Evolutionary conservation across 2,329 filamentous ascomycete species (phyloP).

Genomic region (Bipolaris victoriae): DNA sequence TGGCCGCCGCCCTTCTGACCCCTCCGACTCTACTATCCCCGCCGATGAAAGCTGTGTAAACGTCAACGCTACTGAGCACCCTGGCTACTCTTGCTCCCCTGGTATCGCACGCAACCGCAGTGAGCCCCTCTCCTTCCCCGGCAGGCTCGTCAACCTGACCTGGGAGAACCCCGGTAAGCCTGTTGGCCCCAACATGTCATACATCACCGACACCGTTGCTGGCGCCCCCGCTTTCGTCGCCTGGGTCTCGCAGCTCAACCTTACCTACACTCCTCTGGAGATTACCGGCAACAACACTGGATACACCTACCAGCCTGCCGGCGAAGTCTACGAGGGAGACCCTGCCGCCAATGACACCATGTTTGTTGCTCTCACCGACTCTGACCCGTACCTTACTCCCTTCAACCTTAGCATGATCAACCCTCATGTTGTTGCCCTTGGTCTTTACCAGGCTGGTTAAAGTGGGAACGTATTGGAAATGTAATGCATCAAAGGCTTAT

Average conservation of each 20-base stretch:
- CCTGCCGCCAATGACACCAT: slow-evolving; percentile 78
- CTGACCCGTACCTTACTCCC: slow-evolving; percentile 70
- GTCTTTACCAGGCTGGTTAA: slow-evolving; percentile 79
- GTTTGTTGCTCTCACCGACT: slow-evolving; percentile 77
- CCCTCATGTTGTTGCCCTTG: slow-evolving; percentile 75
- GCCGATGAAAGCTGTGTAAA: slow-evolving; percentile 63
- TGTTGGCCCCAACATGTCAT: slow-evolving; percentile 82
- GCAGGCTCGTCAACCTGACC: slow-evolving; percentile 70
- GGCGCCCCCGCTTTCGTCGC: slow-evolving; percentile 69
- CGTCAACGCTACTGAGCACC: slow-evolving; percentile 59
- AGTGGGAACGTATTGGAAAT: slow-evolving; percentile 32
- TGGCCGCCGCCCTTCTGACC: slow-evolving; percentile 63
- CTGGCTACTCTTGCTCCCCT: slow-evolving; percentile 65
- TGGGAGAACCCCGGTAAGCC: slow-evolving; percentile 74
- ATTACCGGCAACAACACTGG: slow-evolving; percentile 68
- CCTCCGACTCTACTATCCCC: slow-evolving; percentile 56
- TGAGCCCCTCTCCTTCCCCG: slow-evolving; percentile 74
- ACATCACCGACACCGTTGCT: slow-evolving; percentile 68
- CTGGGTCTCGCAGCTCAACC: slow-evolving; percentile 75
- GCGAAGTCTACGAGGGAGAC: slow-evolving; percentile 70
- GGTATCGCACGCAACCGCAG: slow-evolving; percentile 72
- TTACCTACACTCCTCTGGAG: slow-evolving; percentile 63
- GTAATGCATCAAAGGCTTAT: slow-evolving; percentile 5
- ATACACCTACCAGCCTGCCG: slow-evolving; percentile 74
- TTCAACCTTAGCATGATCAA: slow-evolving; percentile 79